phyloP scores from a whole-genome alignment of 768 basidiomycete species.

The Strobilomyces dryophilus region DNA sequence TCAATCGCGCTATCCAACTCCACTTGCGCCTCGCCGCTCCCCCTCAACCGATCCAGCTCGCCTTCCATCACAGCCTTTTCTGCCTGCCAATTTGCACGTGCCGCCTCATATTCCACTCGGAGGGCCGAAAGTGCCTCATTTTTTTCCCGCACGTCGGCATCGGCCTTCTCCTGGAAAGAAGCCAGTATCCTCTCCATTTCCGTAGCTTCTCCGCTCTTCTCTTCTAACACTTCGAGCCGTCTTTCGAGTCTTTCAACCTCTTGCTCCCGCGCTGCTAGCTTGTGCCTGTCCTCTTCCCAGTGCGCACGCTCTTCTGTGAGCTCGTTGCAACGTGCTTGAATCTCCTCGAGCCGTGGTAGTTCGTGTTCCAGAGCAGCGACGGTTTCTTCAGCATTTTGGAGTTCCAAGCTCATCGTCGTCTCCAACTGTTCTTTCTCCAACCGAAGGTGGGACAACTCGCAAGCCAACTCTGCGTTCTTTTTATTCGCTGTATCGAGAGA shows the following conservation, averaged over 20 bases:
- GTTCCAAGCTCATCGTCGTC: conserved; percentile 58
- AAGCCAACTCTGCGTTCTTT: conserved; percentile 56
- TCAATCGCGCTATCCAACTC: conserved; percentile 52
- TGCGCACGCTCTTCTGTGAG: conserved; percentile 45
- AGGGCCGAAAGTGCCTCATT: conserved; percentile 37
- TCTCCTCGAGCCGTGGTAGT: conserved; percentile 44
- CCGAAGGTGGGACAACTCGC: conserved; percentile 57
- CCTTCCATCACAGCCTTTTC: conserved; percentile 48
- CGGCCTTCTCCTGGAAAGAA: conserved; percentile 32
- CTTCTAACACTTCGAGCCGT: conserved; percentile 42
- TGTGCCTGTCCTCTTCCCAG: conserved; percentile 48
- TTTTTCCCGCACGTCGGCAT: conserved; percentile 39
- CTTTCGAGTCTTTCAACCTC: conserved; percentile 37
- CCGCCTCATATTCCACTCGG: conserved; percentile 38
- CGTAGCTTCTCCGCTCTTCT: conserved; percentile 37
- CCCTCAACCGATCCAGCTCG: conserved; percentile 44
- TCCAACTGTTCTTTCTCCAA: conserved; percentile 70
- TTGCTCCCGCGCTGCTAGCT: conserved; percentile 35
- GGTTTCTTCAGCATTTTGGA: conserved; percentile 64
- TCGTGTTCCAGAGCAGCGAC: conserved; percentile 55
- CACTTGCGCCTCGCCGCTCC: conserved; percentile 35
- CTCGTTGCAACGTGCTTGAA: conserved; percentile 44
- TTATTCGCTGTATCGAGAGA: conserved; percentile 55
- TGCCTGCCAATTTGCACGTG: conserved; percentile 48
- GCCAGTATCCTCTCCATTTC: conserved; percentile 38